Evolutionary conservation across 441 rosid species (phyloP).

Genomic region (Populus tomentosa): DNA sequence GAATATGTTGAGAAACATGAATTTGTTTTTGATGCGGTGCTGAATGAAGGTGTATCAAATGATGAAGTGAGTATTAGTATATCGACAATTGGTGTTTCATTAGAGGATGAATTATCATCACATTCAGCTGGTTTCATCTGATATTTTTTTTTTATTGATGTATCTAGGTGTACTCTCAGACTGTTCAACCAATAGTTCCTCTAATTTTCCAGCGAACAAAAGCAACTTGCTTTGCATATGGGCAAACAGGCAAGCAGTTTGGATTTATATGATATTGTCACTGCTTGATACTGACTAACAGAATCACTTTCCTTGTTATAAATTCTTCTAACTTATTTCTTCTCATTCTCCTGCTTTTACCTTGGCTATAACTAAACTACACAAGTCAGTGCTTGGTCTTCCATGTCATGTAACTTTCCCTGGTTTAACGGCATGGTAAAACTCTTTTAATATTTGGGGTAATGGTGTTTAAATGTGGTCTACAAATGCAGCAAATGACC

Average conservation of each 20-base stretch:
- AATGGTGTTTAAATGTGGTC: not conserved
- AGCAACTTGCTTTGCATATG: conserved; percentile 95
- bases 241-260: conserved; percentile 68
- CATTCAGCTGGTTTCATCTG: not conserved
- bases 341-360: not conserved
- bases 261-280: not conserved
- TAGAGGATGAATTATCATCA: not conserved
- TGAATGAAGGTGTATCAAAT: conserved; percentile 74
- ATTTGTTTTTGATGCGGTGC: conserved; percentile 81
- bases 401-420: not conserved
- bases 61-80: conserved; percentile 54
- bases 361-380: not conserved
- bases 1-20: conserved; percentile 90
- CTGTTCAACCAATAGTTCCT: conserved; percentile 87
- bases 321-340: not conserved
- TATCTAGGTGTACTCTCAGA: conserved; percentile 69
- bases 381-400: not conserved
- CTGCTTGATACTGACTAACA: not conserved
- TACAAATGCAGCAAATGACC: not conserved
- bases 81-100: conserved; percentile 5
- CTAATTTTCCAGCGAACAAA: conserved; percentile 77
- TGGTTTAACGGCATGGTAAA: not conserved
- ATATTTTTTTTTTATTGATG: conserved; percentile 9
- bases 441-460: not conserved
- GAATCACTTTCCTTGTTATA: not conserved